Evolutionary conservation across 2,329 filamentous ascomycete genomes (phyloP).

Genomic region (Sclerotinia trifoliorum): DNA sequence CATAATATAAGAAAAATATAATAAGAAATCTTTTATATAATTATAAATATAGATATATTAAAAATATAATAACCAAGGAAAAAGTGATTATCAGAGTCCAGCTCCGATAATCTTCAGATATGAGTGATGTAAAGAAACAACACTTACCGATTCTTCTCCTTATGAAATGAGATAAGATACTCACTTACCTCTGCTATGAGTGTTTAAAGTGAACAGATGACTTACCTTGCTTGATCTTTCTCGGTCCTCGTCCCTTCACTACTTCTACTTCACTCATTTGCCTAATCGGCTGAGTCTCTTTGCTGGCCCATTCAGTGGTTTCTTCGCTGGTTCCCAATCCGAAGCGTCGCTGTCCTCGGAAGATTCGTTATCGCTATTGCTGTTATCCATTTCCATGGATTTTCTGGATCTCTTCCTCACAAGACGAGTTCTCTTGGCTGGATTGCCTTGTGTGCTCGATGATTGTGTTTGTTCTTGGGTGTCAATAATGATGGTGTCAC

Average conservation of each 20-base stretch:
- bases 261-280: neutral
- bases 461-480: neutral
- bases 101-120: neutral
- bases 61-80: too few species aligned
- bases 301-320: too few species aligned
- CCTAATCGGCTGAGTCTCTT: neutral
- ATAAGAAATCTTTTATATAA: too few species aligned
- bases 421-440: neutral
- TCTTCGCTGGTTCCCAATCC: neutral
- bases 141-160: neutral
- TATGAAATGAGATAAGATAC: constrained; percentile 6
- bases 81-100: neutral
- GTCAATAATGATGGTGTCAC: neutral
- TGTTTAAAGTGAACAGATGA: neutral
- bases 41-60: too few species aligned
- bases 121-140: constrained; percentile 3
- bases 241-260: neutral
- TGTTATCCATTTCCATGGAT: neutral
- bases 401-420: neutral
- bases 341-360: neutral
- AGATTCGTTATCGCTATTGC: neutral
- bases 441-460: too few species aligned
- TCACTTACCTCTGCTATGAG: neutral
- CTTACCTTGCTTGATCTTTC: neutral
- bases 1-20: too few species aligned